Evolutionary conservation across 2,329 filamentous ascomycete species (phyloP), one percentile per base, ranked within the genome.

Genomic region (Colletotrichum tropicale): DNA sequence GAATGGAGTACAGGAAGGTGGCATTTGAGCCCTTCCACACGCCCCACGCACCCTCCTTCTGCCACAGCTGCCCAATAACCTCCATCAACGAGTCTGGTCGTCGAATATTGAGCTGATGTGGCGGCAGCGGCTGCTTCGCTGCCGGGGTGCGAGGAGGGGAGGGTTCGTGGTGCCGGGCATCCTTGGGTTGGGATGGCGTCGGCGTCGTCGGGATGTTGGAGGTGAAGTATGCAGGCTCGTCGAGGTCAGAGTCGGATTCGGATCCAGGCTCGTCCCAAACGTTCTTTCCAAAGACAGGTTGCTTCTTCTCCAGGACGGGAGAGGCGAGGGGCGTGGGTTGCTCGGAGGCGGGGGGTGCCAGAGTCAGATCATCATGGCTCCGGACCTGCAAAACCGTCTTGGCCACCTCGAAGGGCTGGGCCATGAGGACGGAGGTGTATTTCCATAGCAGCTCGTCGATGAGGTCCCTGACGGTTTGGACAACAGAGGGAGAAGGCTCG

Each of bases 401-500:
- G 81, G 96, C 96, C 74, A 98, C 96, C 88, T 98, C 97, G 84
- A 99, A 98, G 16, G 97, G 97, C 86, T 99, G 97, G 70, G 95
- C 94, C 83, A 98, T 93, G 81, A 98, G 85, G 28, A 98, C 93
- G 74, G 94, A 95, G 16, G 93, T 94, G 86, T 99, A 99, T 83
- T 97, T 96, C 93, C 96, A 98, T 84, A 98, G 83, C 78, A 97
- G 91, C 83, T 96, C 93, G 82, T 98, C 96, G 64, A 98, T 82
- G 76, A 98, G 87, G 77, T 94, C 93, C 82, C 94, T 95, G 58
- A 94, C 88, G 78, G 94, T 94, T 79, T 95, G 93, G 13, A 95
- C 89, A 32, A 93, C 90, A 1, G 94, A 95, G 0, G 94, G 94
- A 32, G 94, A 95, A 26, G 91, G 88, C 74, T 98, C 95, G 55